Conservation (phyloP, 306 rosid genomes). For the Luffa acutangula region DNA sequence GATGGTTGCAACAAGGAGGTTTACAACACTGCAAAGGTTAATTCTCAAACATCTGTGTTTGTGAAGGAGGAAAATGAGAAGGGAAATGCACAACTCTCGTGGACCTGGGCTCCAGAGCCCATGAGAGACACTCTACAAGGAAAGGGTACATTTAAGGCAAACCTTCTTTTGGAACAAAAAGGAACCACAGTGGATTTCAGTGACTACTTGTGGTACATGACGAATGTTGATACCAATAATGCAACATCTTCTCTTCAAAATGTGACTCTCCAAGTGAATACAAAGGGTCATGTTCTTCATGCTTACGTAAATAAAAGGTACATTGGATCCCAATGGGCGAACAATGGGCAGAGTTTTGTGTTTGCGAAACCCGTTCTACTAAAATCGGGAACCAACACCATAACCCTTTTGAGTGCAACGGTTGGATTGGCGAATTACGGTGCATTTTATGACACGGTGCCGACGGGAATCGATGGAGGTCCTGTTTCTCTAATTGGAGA, state of each 20-base stretch:
- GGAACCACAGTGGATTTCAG: slow-evolving; percentile 20
- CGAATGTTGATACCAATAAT: background rate
- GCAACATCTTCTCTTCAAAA: background rate
- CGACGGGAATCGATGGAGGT: background rate
- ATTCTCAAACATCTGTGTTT: slow-evolving; percentile 40
- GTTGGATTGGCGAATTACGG: slow-evolving; percentile 14
- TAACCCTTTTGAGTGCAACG: background rate
- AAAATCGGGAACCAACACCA: background rate
- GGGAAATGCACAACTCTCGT: slow-evolving; percentile 17
- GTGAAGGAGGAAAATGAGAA: slow-evolving; percentile 16
- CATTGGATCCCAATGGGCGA: background rate
- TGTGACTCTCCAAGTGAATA: background rate
- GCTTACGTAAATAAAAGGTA: background rate
- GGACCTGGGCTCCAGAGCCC: slow-evolving; percentile 41
- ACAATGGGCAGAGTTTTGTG: background rate
- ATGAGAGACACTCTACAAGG: slow-evolving; percentile 17
- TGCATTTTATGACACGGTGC: background rate
- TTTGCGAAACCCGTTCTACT: background rate
- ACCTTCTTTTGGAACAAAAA: slow-evolving; percentile 31
- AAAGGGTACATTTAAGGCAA: background rate
- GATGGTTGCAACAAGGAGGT: slow-evolving; percentile 31
- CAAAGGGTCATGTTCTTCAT: background rate
- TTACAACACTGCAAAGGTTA: slow-evolving; percentile 46
- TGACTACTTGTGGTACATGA: slow-evolving; percentile 41
- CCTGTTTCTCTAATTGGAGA: background rate